Base-by-base conservation (phyloP, 768 basidiomycete genomes). In the Suillus subluteus region DNA sequence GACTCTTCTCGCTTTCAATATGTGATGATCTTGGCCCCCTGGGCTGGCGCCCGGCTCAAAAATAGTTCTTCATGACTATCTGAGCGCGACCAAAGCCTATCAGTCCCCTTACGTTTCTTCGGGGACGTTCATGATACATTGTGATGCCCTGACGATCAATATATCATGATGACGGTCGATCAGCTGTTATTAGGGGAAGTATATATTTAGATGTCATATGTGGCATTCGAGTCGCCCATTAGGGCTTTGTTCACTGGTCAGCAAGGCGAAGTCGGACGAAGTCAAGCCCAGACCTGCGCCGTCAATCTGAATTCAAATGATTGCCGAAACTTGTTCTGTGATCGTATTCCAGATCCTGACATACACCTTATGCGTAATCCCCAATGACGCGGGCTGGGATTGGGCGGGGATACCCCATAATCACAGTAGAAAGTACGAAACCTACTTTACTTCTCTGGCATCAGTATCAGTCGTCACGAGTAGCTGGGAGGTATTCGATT, bases 341-440 rank as follows among this genome's bases (percentile, higher is more conserved):
- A 26, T 59, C n/a, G 15, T 59, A 1, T 11, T 11, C 58, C 23
- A 11, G 58, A 40, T 23, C 4, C 56, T 38, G 12, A 4, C 3
- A 18, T 1, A 23, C 1, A 6, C 26, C 16, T 30, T 16, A 30
- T 18, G 40, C 1, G 55, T 56, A 56, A 13, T 21, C 18, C 11
- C 6, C 21, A 35, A 35, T 2, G 35, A 21, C 12, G 12, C 21
- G 35, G 21, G 35, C 35, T 13, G 55, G 35, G 35, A 56, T 4
- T n/a, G 12, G 21, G 35, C 35, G 7, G 55, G 55, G 55, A 56
- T 37, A 56, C 55, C 55, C 55, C 55, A 56, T 37, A 35, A n/a
- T 56, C 11, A n/a, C 21, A n/a, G 12, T 12, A 35, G 32, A 6
- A 35, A 56, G 21, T 21, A 35, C 1, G 55, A 56, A 7, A 21